Percentiles rank a stretch among this genome's conserved stretches.
phyloP scores from a whole-genome alignment of 208 protist genomes.

The Acanthamoeba castellanii region DNA sequence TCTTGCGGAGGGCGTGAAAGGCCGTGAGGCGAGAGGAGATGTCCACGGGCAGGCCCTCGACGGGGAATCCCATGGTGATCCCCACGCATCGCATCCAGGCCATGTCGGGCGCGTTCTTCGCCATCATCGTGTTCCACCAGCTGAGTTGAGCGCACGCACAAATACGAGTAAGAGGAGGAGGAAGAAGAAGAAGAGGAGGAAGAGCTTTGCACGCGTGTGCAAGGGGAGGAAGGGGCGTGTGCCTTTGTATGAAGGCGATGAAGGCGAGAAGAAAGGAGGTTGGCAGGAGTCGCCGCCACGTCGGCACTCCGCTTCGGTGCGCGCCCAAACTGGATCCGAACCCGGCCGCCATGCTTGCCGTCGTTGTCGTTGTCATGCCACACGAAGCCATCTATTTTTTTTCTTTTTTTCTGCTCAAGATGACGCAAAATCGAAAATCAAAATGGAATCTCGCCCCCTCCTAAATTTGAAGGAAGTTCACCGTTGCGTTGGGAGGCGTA shows the following conservation, averaged over 20 bases:
- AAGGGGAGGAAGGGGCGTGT: neutral
- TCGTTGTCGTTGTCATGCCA: neutral
- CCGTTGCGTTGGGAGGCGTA: no score
- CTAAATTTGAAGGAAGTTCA: no score
- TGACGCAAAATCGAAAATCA: neutral
- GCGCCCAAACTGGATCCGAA: neutral
- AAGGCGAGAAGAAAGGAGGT: conserved; percentile 5
- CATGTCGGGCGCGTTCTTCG: conserved; percentile 46
- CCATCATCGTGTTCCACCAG: conserved; percentile 34
- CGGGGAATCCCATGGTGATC: conserved; percentile 52
- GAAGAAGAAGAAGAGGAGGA: neutral
- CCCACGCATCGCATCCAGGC: conserved; percentile 38
- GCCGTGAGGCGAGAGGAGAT: conserved; percentile 13
- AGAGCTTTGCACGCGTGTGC: neutral
- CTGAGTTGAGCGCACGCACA: neutral
- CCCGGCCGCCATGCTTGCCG: neutral
- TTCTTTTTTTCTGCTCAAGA: neutral
- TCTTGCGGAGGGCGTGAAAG: conserved; percentile 51
- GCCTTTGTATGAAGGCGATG: neutral
- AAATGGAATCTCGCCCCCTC: no score
- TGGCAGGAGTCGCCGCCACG: neutral
- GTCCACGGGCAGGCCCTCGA: conserved; percentile 28
- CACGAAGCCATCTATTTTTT: conserved; percentile 37
- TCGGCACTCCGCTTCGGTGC: conserved; percentile 36
- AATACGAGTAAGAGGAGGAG: neutral